A percentile compares a stretch with the other conserved stretches of the same genome.
Conservation (phyloP, 805 yeast species). For the Cyberlindnera subsufficiens region DNA sequence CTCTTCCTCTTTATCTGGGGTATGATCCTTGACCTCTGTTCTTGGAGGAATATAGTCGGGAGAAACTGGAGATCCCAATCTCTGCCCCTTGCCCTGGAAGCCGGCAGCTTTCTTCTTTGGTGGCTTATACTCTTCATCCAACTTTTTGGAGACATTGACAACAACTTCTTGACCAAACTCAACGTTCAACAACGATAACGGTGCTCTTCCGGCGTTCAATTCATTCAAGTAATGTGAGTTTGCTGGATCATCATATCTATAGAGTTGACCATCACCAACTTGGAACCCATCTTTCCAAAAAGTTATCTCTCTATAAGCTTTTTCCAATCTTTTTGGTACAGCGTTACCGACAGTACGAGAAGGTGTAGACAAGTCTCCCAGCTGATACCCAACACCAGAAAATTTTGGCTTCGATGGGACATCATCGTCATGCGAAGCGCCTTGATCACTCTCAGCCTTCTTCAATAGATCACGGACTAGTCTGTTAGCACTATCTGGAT, state of each 20-base stretch:
- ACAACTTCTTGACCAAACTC: slow-evolving; percentile 90
- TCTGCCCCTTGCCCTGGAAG: slow-evolving; percentile 71
- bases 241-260: slow-evolving; percentile 88
- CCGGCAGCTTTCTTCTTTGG: slow-evolving; percentile 62
- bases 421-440: slow-evolving; percentile 28
- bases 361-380: slow-evolving; percentile 31
- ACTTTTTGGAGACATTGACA: slow-evolving; percentile 73
- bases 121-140: slow-evolving; percentile 76
- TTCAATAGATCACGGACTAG: slow-evolving; percentile 52
- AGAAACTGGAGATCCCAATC: slow-evolving; percentile 88
- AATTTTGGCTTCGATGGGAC: slow-evolving; percentile 29
- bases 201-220: slow-evolving; percentile 87
- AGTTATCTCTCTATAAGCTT: slow-evolving; percentile 75
- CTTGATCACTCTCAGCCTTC: slow-evolving; percentile 62
- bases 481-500: slow-evolving; percentile 40
- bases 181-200: slow-evolving; percentile 74
- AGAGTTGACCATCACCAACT: slow-evolving; percentile 85
- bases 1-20: neutral
- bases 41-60: slow-evolving; percentile 42
- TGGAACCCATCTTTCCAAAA: slow-evolving; percentile 97
- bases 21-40: slow-evolving; percentile 4
- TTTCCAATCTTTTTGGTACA: slow-evolving; percentile 29
- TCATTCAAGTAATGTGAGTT: slow-evolving; percentile 74
- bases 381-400: slow-evolving; percentile 34
- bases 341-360: slow-evolving; percentile 29